phyloP scores from a whole-genome alignment of 257 asterid species.

The Solanum tarapatanum region DNA sequence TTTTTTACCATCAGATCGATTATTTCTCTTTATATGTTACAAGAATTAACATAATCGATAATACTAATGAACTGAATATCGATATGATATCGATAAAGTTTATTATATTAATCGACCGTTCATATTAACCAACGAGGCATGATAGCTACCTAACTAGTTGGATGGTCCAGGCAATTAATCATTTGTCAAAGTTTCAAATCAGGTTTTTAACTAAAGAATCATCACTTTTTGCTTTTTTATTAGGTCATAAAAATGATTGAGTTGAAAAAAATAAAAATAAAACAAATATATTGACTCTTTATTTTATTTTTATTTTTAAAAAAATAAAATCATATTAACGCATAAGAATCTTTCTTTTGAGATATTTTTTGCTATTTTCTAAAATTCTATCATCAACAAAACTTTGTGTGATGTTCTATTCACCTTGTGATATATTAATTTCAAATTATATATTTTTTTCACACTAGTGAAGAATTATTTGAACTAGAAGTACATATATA shows the following conservation, averaged over 20 bases:
- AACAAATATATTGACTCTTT: neutral
- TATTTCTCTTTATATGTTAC: too few species aligned
- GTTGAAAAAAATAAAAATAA: neutral
- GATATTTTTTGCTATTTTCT: neutral
- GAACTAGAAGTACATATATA: neutral
- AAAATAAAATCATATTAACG: neutral
- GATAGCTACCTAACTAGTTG: neutral
- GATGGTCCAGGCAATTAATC: neutral
- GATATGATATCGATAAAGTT: too few species aligned
- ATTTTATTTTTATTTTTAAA: neutral
- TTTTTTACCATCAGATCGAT: too few species aligned
- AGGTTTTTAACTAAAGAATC: neutral
- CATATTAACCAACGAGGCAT: neutral
- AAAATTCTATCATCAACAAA: neutral
- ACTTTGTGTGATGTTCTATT: neutral
- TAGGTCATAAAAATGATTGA: neutral
- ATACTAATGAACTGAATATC: too few species aligned
- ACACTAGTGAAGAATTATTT: neutral
- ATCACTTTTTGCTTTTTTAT: neutral
- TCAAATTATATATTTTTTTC: neutral
- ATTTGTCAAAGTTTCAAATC: neutral
- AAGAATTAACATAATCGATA: too few species aligned
- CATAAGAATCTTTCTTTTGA: neutral
- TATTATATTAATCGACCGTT: neutral
- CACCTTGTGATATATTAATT: neutral